Percentiles rank a stretch among this genome's conserved stretches.
Conservation (phyloP, 352 stramenopile genomes). For the Pythium dissimile region DNA sequence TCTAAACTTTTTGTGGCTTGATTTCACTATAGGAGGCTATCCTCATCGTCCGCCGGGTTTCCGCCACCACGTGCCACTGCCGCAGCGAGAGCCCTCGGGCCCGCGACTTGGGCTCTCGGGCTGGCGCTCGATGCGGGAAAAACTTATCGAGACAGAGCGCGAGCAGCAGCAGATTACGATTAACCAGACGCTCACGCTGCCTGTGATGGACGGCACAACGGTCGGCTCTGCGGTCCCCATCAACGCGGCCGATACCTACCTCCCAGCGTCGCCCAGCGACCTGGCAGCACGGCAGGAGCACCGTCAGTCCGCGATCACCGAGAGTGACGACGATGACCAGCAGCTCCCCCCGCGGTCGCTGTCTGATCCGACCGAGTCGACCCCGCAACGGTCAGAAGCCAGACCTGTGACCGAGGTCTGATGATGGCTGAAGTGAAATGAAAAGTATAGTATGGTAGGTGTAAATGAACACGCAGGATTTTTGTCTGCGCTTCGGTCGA, state of each 20-base stretch:
- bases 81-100: slow-evolving; percentile 20
- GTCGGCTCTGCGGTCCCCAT: slow-evolving; percentile 8
- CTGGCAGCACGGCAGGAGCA: not conserved
- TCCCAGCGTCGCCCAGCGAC: slow-evolving; percentile 31
- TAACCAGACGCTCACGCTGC: not conserved
- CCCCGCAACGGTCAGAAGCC: too few relatives aligned
- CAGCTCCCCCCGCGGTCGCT: too few relatives aligned
- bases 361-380: not conserved
- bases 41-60: not conserved
- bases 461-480: too few relatives aligned
- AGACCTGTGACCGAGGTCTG: too few relatives aligned
- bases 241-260: slow-evolving; percentile 40
- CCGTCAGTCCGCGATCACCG: not conserved
- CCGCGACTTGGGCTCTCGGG: slow-evolving; percentile 40
- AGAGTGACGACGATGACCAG: not conserved
- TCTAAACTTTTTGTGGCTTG: too few relatives aligned
- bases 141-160: slow-evolving; percentile 42
- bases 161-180: slow-evolving; percentile 1
- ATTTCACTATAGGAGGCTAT: too few relatives aligned
- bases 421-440: too few relatives aligned
- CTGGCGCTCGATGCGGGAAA: slow-evolving; percentile 54
- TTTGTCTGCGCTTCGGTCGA: too few relatives aligned
- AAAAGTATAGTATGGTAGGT: too few relatives aligned
- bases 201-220: slow-evolving; percentile 4
- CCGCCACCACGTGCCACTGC: slow-evolving; percentile 12